Evolutionary conservation across 2,329 filamentous ascomycete species (phyloP).

Genomic region (Aspergillus puulaauensis): DNA sequence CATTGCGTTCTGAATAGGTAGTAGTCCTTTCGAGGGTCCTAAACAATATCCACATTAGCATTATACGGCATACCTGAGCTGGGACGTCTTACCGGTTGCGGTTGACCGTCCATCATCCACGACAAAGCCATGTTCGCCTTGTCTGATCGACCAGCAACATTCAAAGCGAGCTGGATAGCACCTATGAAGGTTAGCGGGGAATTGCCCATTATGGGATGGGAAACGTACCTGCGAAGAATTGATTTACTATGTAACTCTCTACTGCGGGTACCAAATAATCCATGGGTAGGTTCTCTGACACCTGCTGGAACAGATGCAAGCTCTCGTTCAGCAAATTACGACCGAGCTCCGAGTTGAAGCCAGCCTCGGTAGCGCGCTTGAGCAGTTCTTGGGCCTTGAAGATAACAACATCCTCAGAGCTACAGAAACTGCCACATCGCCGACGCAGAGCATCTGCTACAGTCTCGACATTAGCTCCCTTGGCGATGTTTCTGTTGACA

Average conservation of each 20-base stretch:
- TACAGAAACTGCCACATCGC: conserved; percentile 95
- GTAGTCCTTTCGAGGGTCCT: conserved; percentile 67
- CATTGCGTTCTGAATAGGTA: conserved; percentile 73
- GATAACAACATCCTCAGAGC: conserved; percentile 92
- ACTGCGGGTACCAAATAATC: conserved; percentile 78
- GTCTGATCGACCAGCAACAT: conserved; percentile 80
- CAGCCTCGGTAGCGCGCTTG: conserved; percentile 80
- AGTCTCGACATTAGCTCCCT: conserved; percentile 94
- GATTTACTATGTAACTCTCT: conserved; percentile 73
- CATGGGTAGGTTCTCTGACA: conserved; percentile 77
- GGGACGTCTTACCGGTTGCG: conserved; percentile 48
- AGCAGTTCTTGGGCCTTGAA: conserved; percentile 98
- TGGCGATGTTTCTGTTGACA: conserved; percentile 95
- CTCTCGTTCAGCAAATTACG: conserved; percentile 85
- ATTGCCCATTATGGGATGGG: background rate
- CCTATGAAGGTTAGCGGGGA: background rate
- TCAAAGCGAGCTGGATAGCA: conserved; percentile 82
- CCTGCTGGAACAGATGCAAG: conserved; percentile 81
- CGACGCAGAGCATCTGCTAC: conserved; percentile 91
- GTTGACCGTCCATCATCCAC: conserved; percentile 84
- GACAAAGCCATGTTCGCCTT: conserved; percentile 79
- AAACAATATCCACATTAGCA: conserved; percentile 15
- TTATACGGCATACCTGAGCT: background rate
- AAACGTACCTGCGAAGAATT: conserved; percentile 73
- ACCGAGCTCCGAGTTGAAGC: conserved; percentile 71